Conservation (phyloP, 2,329 filamentous ascomycete species). For the Botryosphaeria agaves region DNA sequence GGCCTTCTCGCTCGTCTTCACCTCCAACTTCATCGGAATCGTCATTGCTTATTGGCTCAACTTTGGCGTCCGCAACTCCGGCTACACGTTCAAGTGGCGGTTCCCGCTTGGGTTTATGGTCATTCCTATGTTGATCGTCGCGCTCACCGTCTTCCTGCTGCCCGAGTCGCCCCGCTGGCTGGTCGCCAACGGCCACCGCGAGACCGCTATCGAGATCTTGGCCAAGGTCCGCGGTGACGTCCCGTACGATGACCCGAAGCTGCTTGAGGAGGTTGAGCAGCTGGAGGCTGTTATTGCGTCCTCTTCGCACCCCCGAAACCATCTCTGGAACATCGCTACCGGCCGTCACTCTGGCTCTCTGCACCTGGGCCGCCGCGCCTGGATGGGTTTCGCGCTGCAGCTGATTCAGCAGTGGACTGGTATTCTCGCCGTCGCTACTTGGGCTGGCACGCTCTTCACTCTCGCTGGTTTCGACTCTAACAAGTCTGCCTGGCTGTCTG, state of each 20-base stretch:
- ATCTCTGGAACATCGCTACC: slow-evolving; percentile 19
- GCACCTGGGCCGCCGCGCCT: slow-evolving; percentile 22
- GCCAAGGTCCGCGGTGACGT: slow-evolving; percentile 16
- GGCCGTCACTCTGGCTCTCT: slow-evolving; percentile 9
- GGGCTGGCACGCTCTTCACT: slow-evolving; percentile 11
- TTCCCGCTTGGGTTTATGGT: slow-evolving; percentile 14
- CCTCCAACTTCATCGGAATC: slow-evolving; percentile 13
- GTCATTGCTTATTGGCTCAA: slow-evolving; percentile 11
- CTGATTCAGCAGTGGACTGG: slow-evolving; percentile 28
- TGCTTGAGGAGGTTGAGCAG: slow-evolving; percentile 19
- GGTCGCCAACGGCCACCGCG: slow-evolving; percentile 16
- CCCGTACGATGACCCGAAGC: slow-evolving; percentile 14
- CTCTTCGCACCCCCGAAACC: slow-evolving; percentile 20
- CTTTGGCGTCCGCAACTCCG: slow-evolving; percentile 10
- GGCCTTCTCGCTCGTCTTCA: slow-evolving; percentile 13
- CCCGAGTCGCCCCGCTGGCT: slow-evolving; percentile 14
- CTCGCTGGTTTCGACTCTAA: slow-evolving; percentile 9
- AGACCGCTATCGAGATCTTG: slow-evolving; percentile 18
- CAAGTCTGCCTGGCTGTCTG: slow-evolving; percentile 9
- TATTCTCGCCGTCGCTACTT: slow-evolving; percentile 24
- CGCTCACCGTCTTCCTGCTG: slow-evolving; percentile 5
- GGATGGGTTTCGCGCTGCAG: slow-evolving; percentile 23
- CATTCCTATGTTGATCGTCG: slow-evolving; percentile 10
- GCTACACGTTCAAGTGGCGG: slow-evolving; percentile 7
- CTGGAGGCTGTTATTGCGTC: slow-evolving; percentile 23